Base-by-base conservation (phyloP, 805 yeast genomes). In the Pichia exigua region DNA sequence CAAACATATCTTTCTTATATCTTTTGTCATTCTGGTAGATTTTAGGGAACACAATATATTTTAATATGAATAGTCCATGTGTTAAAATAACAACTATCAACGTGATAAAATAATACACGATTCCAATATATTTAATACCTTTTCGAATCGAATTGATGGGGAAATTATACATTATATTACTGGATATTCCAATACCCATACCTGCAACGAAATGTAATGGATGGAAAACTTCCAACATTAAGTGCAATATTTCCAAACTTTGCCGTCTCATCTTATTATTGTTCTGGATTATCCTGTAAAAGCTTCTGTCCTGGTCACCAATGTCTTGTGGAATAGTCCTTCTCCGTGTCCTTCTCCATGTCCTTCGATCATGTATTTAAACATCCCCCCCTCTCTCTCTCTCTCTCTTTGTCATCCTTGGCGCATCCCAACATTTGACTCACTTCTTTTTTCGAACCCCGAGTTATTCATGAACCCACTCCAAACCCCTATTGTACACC, bases 171-270 rank as follows among this genome's bases (percentile, higher is more conserved):
- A 90, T 70, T 4, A 87, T 69, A 40, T 77, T 64, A 4, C 87
- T 71, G 1, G 87, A 70, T 41, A 89, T 86, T 1, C 96, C 96
- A 3, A 84, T 77, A 2, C 95, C 96, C 96, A 90, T 90, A n/a
- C 82, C 77, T 46, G 81, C 73, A 26, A 85, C 83, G 67, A 83
- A 88, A 75, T 82, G 83, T 9, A 73, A 72, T 1, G 88, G 86
- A 39, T 71, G 69, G 56, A 74, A 73, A 22, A 40, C 30, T 20
- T 32, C 18, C 2, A 55, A 30, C 13, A 55, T 15, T 17, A 53
- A 22, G 40, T 55, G 54, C 5, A 52, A 7, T 38, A n/a, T 24
- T 24, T 42, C 28, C 1, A 13, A 13, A n/a, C n/a, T 44, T 28
- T 27, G 18, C 4, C 8, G 17, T 15, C 38, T 44, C 15, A 30